Conservation (phyloP, 2,329 filamentous ascomycete species). For the Exophiala alcalophila region DNA sequence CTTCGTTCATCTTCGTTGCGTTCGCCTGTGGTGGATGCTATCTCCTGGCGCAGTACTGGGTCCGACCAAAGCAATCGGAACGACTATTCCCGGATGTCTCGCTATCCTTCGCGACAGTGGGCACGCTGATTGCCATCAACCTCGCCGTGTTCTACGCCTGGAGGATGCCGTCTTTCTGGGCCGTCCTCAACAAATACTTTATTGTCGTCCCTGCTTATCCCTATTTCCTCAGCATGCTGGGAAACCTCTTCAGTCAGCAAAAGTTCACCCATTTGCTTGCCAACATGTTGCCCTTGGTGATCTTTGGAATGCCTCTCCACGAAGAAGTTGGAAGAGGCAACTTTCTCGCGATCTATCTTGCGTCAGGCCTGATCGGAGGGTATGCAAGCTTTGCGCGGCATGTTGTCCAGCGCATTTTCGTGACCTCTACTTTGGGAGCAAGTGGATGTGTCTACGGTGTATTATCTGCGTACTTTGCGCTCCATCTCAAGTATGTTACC, state of each 20-base stretch:
- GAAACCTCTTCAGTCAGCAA: slow-evolving; percentile 58
- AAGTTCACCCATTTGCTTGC: slow-evolving; percentile 49
- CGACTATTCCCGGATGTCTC: slow-evolving; percentile 51
- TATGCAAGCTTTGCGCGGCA: slow-evolving; percentile 46
- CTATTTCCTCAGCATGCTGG: slow-evolving; percentile 50
- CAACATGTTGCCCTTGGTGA: slow-evolving; percentile 55
- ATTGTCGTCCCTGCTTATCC: slow-evolving; percentile 53
- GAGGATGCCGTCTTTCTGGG: slow-evolving; percentile 54
- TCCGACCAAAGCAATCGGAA: slow-evolving; percentile 46
- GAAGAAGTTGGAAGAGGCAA: slow-evolving; percentile 56
- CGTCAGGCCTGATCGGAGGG: slow-evolving; percentile 47
- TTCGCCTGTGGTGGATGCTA: slow-evolving; percentile 42
- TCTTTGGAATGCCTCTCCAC: slow-evolving; percentile 55
- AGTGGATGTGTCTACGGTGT: slow-evolving; percentile 52
- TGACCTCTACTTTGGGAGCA: slow-evolving; percentile 50
- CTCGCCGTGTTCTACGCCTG: slow-evolving; percentile 51
- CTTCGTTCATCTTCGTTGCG: slow-evolving; percentile 42
- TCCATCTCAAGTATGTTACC: slow-evolving; percentile 43
- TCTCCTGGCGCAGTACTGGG: slow-evolving; percentile 48
- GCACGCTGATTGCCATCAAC: slow-evolving; percentile 51
- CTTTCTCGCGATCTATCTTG: slow-evolving; percentile 53
- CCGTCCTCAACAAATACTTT: slow-evolving; percentile 56
- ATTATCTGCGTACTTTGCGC: slow-evolving; percentile 49
- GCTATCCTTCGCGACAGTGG: slow-evolving; percentile 52
- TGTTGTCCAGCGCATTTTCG: slow-evolving; percentile 44